Evolutionary conservation across 495 filamentous ascomycete genomes (phyloP).

Genomic region (Hypoxylon perforatum): DNA sequence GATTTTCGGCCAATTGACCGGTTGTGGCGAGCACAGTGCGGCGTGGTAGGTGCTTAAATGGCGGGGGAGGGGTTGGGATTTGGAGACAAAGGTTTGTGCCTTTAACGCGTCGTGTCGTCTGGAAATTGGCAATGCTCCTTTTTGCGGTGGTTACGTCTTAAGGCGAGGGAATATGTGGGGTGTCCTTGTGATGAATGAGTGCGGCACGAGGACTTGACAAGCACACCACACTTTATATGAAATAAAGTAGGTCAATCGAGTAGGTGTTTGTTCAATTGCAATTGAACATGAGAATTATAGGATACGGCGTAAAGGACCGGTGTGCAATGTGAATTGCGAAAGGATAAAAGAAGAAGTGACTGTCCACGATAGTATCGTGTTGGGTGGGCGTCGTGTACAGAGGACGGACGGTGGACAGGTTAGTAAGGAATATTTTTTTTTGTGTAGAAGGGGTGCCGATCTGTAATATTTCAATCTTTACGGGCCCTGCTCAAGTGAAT

Average conservation of each 20-base stretch:
- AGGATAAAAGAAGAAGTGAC: conserved; percentile 15
- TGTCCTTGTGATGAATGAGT: conserved; percentile 10
- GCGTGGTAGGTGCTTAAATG: conserved; percentile 4
- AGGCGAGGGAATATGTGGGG: conserved; percentile 26
- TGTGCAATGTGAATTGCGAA: neutral
- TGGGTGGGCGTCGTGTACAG: conserved; percentile 9
- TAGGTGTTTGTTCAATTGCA: too few relatives aligned
- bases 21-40: neutral
- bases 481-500: conserved; percentile 27
- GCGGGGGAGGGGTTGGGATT: conserved; percentile 28
- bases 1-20: conserved; percentile 6
- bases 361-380: conserved; percentile 27
- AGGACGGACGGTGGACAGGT: conserved; percentile 9
- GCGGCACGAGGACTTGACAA: conserved; percentile 14
- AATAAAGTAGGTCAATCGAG: conserved; percentile 1
- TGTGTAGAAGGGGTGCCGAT: conserved; percentile 22
- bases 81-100: conserved; percentile 17
- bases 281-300: neutral
- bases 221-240: conserved; percentile 8
- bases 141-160: conserved; percentile 11
- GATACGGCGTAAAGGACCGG: neutral
- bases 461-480: conserved; percentile 29
- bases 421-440: conserved; percentile 29
- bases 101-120: conserved; percentile 25
- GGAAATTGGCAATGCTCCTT: conserved; percentile 11